These are phyloP conservation scores for Ascochyta lentis DNA, from an alignment of 2,329 filamentous ascomycete genomes.

Conservation along the genomic window DNA sequence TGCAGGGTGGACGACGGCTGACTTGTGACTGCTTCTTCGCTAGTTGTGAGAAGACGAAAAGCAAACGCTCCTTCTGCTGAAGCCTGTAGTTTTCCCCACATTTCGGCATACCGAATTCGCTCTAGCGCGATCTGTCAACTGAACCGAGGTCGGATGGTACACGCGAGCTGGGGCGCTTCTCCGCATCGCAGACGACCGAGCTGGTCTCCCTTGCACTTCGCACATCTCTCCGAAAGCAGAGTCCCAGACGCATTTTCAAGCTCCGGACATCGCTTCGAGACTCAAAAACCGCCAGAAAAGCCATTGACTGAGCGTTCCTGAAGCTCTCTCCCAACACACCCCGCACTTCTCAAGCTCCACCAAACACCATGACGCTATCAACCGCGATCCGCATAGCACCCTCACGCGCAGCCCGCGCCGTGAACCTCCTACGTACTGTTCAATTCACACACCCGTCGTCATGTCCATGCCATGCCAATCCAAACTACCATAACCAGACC, in stretches of 20 bases:
- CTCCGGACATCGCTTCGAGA: not conserved
- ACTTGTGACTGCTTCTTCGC: too few species aligned
- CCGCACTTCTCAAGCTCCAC: slow-evolving; percentile 3
- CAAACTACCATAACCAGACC: slow-evolving; percentile 69
- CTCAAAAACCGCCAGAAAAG: not conserved
- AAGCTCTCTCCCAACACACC: not conserved
- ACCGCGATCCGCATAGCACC: slow-evolving; percentile 46
- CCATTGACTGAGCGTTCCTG: not conserved
- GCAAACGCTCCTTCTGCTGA: too few species aligned
- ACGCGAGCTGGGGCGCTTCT: slow-evolving; percentile 11
- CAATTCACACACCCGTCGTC: slow-evolving; percentile 90
- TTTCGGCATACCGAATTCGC: slow-evolving; percentile 6
- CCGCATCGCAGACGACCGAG: slow-evolving; percentile 5
- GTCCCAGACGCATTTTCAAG: not conserved
- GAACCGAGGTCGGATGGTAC: slow-evolving; percentile 12
- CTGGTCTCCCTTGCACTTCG: slow-evolving; percentile 2
- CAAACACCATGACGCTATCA: slow-evolving; percentile 11
- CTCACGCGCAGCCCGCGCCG: slow-evolving; percentile 64
- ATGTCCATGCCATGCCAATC: slow-evolving; percentile 94
- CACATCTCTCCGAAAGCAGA: slow-evolving; percentile 2
- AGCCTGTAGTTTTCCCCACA: slow-evolving; percentile 4
- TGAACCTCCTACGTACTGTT: slow-evolving; percentile 82
- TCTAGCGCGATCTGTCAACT: not conserved
- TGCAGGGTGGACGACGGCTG: too few species aligned
- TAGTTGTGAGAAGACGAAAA: too few species aligned